A percentile compares a stretch with the other conserved stretches of the same genome.
Conservation (phyloP, 768 basidiomycete species). For the Suillus subluteus region DNA sequence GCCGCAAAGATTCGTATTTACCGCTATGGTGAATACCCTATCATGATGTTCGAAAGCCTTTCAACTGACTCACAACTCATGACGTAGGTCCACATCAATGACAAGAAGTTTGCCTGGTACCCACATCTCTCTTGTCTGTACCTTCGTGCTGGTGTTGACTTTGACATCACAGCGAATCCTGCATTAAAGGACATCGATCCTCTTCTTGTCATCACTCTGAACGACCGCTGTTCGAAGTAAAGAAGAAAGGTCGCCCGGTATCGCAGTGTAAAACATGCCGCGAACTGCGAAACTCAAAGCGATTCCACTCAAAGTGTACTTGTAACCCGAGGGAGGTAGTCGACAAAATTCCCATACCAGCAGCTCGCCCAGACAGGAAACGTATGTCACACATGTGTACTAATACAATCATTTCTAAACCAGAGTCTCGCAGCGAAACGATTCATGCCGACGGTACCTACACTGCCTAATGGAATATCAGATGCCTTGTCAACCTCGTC, state of each 20-base stretch:
- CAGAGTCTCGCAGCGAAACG: conserved; percentile 51
- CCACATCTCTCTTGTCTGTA: conserved; percentile 4
- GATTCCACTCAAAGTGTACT: conserved; percentile 81
- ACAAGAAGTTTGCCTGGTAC: conserved; percentile 77
- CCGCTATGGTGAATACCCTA: conserved; percentile 25
- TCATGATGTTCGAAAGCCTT: background rate
- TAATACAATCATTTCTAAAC: conserved; percentile 22
- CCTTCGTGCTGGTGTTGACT: conserved; percentile 18
- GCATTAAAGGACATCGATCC: conserved; percentile 94
- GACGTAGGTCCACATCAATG: conserved; percentile 69
- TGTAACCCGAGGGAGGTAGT: conserved; percentile 52
- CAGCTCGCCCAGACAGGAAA: conserved; percentile 37
- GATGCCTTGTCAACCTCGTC: conserved; percentile 46
- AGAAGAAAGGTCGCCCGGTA: conserved; percentile 90
- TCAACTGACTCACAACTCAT: background rate
- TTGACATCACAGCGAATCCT: conserved; percentile 66
- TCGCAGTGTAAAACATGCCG: conserved; percentile 90
- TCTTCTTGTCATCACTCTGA: conserved; percentile 87
- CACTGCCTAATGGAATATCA: conserved; percentile 74
- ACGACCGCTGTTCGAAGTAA: conserved; percentile 89
- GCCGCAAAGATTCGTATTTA: background rate
- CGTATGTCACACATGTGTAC: conserved; percentile 24
- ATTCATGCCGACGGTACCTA: conserved; percentile 71
- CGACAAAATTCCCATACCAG: conserved; percentile 37
- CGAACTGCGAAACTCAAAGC: conserved; percentile 77